Evolutionary conservation across 2,329 filamentous ascomycete species (phyloP).

Genomic region (Diatrype stigma): DNA sequence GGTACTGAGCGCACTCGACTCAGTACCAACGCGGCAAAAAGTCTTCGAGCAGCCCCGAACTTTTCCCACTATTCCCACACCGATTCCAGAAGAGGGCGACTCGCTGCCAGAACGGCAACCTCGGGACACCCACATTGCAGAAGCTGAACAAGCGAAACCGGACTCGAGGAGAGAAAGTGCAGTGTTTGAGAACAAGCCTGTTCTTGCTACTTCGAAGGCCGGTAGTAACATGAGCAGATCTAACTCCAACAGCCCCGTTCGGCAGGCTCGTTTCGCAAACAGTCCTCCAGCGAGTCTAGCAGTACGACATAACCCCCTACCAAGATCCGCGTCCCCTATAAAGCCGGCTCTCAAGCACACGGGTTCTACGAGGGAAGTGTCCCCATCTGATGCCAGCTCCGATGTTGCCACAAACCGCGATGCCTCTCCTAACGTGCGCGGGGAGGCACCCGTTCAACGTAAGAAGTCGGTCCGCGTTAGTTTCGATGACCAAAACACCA

Average conservation of each 20-base stretch:
- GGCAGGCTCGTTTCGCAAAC: conserved; percentile 63
- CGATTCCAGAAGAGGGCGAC: not conserved
- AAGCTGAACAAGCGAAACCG: conserved; percentile 5
- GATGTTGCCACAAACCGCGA: conserved; percentile 35
- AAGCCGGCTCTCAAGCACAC: conserved; percentile 72
- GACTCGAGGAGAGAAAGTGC: conserved; percentile 10
- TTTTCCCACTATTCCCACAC: conserved; percentile 8
- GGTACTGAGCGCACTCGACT: conserved; percentile 28
- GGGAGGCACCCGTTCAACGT: conserved; percentile 37
- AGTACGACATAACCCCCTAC: conserved; percentile 64
- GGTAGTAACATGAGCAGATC: conserved; percentile 28
- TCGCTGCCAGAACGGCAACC: conserved; percentile 6
- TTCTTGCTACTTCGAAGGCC: conserved; percentile 16
- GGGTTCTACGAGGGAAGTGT: conserved; percentile 49
- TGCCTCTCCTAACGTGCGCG: conserved; percentile 22
- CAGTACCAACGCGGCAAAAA: conserved; percentile 30
- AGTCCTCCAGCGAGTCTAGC: conserved; percentile 47
- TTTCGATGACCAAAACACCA: conserved; percentile 65
- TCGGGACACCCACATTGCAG: conserved; percentile 1
- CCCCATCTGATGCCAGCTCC: conserved; percentile 47
- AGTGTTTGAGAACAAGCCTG: conserved; percentile 17
- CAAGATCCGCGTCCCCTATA: conserved; percentile 67
- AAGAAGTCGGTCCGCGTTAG: conserved; percentile 72
- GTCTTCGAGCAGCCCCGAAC: conserved; percentile 16
- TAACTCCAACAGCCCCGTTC: conserved; percentile 57